Conservation (phyloP, 2,329 filamentous ascomycete species). For the Diplocarpon rosae region DNA sequence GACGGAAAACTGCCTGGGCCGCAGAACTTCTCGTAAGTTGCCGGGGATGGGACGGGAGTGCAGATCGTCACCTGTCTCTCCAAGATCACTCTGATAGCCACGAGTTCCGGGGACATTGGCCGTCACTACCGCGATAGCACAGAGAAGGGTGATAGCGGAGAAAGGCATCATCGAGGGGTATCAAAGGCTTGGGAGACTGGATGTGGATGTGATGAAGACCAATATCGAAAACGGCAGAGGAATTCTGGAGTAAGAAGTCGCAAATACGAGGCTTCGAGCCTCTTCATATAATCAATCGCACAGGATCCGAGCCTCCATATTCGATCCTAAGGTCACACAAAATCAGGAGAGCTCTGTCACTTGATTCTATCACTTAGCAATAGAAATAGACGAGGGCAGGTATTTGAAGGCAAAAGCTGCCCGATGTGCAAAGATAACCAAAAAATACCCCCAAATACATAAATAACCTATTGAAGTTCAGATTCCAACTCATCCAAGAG, state of each 20-base stretch:
- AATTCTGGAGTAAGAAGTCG: not conserved
- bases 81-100: slow-evolving; percentile 1
- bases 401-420: not conserved
- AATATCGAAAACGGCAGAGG: not conserved
- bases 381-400: too few species aligned
- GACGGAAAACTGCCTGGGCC: slow-evolving; percentile 2
- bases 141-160: not conserved
- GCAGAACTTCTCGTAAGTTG: slow-evolving; percentile 3
- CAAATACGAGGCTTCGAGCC: too few species aligned
- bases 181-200: not conserved
- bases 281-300: too few species aligned
- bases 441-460: not conserved
- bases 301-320: too few species aligned
- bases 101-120: slow-evolving; percentile 1
- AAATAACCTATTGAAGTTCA: not conserved
- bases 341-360: too few species aligned
- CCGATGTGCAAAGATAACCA: not conserved
- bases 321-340: too few species aligned
- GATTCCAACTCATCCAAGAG: not conserved
- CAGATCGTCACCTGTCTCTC: slow-evolving; percentile 1
- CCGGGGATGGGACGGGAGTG: slow-evolving; percentile 1
- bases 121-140: not conserved
- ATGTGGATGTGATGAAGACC: not conserved
- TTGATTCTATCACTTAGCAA: too few species aligned
- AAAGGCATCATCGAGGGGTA: not conserved